Conservation (phyloP, 805 yeast genomes). For the Kodamaea kaohsiungensis region DNA sequence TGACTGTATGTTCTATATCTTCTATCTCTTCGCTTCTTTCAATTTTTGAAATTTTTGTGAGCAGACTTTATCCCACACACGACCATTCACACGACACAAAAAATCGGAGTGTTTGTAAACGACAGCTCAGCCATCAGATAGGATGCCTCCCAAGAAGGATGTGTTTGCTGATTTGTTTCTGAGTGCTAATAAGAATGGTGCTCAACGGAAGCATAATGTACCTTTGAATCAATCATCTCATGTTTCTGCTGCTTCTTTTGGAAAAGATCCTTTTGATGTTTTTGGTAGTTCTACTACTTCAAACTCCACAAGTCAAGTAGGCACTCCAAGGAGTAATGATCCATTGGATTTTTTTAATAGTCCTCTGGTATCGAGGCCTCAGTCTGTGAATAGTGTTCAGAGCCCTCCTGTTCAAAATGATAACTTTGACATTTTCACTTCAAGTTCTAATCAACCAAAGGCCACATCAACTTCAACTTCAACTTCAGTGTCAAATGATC, state of each 20-base stretch:
- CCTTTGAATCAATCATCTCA: constrained; percentile 4
- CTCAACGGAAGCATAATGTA: neutral
- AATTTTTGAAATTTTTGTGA: constrained; percentile 3
- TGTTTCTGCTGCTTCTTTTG: neutral
- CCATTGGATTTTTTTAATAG: constrained; percentile 4
- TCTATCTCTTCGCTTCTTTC: constrained; percentile 4
- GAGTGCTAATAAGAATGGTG: constrained; percentile 15
- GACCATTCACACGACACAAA: constrained; percentile 2
- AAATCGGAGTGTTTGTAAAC: neutral
- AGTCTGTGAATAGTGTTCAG: neutral
- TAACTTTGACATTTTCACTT: constrained; percentile 4
- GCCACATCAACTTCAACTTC: no score
- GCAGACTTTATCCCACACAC: constrained; percentile 1
- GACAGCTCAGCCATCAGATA: neutral
- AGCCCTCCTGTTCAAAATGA: neutral
- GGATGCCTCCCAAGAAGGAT: constrained; percentile 42
- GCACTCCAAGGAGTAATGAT: constrained; percentile 4
- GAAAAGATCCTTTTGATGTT: constrained; percentile 4
- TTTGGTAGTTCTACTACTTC: neutral
- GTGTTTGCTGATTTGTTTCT: constrained; percentile 46
- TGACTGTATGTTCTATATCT: constrained; percentile 16
- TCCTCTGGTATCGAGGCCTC: constrained; percentile 4
- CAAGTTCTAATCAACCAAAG: neutral
- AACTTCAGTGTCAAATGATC: constrained; percentile 16
- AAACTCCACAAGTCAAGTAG: neutral